These are phyloP conservation scores for Amanita inopinata DNA, from an alignment of 768 basidiomycete species.

Conservation along the genomic window DNA sequence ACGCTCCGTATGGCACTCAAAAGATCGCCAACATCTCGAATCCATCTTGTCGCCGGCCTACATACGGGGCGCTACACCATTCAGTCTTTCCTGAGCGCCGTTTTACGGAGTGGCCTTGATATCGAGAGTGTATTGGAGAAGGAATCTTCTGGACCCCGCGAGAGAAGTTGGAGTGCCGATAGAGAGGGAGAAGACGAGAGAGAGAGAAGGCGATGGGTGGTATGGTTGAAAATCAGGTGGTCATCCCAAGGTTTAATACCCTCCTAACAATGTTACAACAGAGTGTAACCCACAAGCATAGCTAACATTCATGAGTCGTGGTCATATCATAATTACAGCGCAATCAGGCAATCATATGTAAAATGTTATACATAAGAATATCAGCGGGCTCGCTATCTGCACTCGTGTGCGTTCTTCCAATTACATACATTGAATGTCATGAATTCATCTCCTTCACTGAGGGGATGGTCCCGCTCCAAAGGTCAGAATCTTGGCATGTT, in stretches of 20 bases:
- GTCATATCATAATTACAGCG: background rate
- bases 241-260: background rate
- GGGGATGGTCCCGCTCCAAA: constrained; percentile 23
- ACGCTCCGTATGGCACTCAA: constrained; percentile 41
- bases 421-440: background rate
- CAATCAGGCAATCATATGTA: too few relatives aligned
- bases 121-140: constrained; percentile 39
- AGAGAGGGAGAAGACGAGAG: constrained; percentile 51
- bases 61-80: constrained; percentile 73
- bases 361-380: too few relatives aligned
- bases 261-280: too few relatives aligned
- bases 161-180: constrained; percentile 42
- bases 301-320: too few relatives aligned
- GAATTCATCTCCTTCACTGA: constrained; percentile 1
- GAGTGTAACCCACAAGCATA: too few relatives aligned
- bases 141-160: constrained; percentile 27
- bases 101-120: constrained; percentile 30
- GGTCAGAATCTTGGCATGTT: constrained; percentile 36
- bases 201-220: constrained; percentile 63
- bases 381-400: too few relatives aligned
- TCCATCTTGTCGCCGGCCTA: constrained; percentile 62
- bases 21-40: constrained; percentile 32
- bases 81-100: constrained; percentile 42
- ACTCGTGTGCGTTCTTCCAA: background rate
- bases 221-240: constrained; percentile 58